Conservation (phyloP, 2,329 filamentous ascomycete genomes). For the Coniochaeta prunicola region DNA sequence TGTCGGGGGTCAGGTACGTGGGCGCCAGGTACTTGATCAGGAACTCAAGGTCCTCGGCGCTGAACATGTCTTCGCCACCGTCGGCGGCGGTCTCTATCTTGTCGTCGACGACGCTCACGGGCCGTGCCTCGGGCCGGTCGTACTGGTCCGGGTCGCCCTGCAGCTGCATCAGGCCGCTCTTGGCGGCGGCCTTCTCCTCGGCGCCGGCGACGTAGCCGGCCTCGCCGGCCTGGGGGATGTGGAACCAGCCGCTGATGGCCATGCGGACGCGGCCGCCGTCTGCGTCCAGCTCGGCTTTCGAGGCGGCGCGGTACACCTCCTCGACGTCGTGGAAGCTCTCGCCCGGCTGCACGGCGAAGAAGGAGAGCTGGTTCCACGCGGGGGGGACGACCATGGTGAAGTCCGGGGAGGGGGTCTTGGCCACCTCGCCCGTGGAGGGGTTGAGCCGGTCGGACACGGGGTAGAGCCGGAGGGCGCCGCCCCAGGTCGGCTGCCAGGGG, state of each 20-base stretch:
- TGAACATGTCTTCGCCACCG: slow-evolving; percentile 49
- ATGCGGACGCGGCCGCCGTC: slow-evolving; percentile 79
- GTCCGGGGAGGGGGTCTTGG: slow-evolving; percentile 74
- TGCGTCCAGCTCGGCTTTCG: slow-evolving; percentile 51
- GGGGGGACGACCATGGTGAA: slow-evolving; percentile 79
- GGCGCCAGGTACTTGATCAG: slow-evolving; percentile 85
- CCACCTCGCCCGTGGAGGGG: slow-evolving; percentile 63
- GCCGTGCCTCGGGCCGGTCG: slow-evolving; percentile 65
- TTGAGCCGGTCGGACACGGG: slow-evolving; percentile 55
- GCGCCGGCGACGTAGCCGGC: slow-evolving; percentile 83
- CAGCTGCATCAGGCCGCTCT: slow-evolving; percentile 86
- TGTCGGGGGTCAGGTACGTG: slow-evolving; percentile 86
- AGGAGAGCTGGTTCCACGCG: slow-evolving; percentile 94
- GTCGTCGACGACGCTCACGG: slow-evolving; percentile 32
- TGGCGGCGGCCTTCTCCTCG: slow-evolving; percentile 80
- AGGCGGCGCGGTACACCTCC: slow-evolving; percentile 77
- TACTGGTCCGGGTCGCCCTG: slow-evolving; percentile 88
- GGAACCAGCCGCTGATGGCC: slow-evolving; percentile 98
- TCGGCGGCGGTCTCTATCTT: slow-evolving; percentile 19
- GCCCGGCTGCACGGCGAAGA: slow-evolving; percentile 97
- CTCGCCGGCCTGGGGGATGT: slow-evolving; percentile 92
- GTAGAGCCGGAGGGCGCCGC: slow-evolving; percentile 83
- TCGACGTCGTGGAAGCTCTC: slow-evolving; percentile 99
- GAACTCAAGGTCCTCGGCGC: slow-evolving; percentile 79
- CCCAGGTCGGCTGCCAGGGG: slow-evolving; percentile 87